Percentiles rank a stretch among this genome's conserved stretches.
Evolutionary conservation across 2,329 filamentous ascomycete species (phyloP).

Genomic region (Colletotrichum musicola): DNA sequence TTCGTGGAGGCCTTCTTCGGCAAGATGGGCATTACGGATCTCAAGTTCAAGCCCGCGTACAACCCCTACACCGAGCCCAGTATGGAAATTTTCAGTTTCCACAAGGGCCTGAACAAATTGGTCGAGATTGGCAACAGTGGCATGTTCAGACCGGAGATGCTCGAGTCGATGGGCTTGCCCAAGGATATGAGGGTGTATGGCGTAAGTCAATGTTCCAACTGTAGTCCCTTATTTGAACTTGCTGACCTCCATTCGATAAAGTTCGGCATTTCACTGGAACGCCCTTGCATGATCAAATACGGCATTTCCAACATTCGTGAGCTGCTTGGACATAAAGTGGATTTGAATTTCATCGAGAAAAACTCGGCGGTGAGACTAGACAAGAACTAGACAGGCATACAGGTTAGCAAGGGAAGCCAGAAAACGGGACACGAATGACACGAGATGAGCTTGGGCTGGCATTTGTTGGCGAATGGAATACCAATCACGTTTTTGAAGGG

Average conservation of each 20-base stretch:
- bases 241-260: not conserved
- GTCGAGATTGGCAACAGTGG: constrained; percentile 98
- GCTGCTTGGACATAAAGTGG: constrained; percentile 93
- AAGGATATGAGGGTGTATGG: constrained; percentile 94
- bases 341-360: constrained; percentile 90
- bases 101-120: constrained; percentile 88
- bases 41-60: constrained; percentile 97
- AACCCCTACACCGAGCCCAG: constrained; percentile 95
- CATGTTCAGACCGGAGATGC: constrained; percentile 99
- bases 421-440: constrained; percentile 32
- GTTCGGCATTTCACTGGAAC: constrained; percentile 83
- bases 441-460: constrained; percentile 34
- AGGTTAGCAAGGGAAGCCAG: constrained; percentile 8
- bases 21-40: constrained; percentile 88
- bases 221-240: not conserved
- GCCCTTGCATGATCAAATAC: constrained; percentile 98
- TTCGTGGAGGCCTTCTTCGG: constrained; percentile 95
- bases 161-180: constrained; percentile 93
- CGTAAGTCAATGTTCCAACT: constrained; percentile 60
- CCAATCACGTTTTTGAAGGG: constrained; percentile 31
- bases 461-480: constrained; percentile 40
- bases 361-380: constrained; percentile 93
- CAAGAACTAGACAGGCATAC: constrained; percentile 72
- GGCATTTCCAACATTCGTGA: constrained; percentile 91
- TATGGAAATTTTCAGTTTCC: constrained; percentile 98